Base-by-base conservation (phyloP, 371 early-diverging fungal genomes). In the Mucor piriformis region DNA sequence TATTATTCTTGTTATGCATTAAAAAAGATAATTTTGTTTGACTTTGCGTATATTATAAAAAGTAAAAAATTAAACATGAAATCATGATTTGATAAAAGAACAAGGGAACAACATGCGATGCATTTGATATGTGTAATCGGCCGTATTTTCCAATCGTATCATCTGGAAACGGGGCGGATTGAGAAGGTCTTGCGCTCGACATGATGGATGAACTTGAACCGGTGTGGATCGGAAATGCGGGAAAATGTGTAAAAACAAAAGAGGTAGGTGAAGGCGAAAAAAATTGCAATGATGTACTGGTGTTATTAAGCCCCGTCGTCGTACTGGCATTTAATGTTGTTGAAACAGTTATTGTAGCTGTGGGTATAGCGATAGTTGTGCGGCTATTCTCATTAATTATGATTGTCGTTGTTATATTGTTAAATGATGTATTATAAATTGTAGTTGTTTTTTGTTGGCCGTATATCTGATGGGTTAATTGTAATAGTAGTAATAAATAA, bases 101-200 rank as follows among this genome's bases (percentile, higher is more conserved):
- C 4, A 13, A 21, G 18, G 13, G 25, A 1, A 40, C 8, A 37
- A 15, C 11, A 37, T 37, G 29, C 57, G 63, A 54, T 38, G 67
- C 65, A 21, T 24, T 18, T 12, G 73, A 67, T n/a, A 76, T 63
- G 48, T 76, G 73, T 23, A 78, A 46, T 37, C 65, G 66, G 25
- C 78, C 78, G 38, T 74, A 60, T 51, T 78, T 70, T 15, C 78
- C 78, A 51, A 74, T 59, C 1, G 78, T 64, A 60, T 78, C 78
- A 44, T 78, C 78, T 20, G 78, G 78, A 32, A 62, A 59, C 27
- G 78, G 78, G 24, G 78, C 78, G 0, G 78, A 72, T 42, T 65
- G 69, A 20, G 73, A 64, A 13, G 74, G 75, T 27, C 57, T 67
- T 13, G 59, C 60, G 11, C 69, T 73, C 1, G 76, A 76, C 16